Percentiles rank a stretch among this genome's conserved stretches.
These are phyloP conservation scores for Populus deltoides DNA, from an alignment of 345 rosid species.

Conservation along the genomic window DNA sequence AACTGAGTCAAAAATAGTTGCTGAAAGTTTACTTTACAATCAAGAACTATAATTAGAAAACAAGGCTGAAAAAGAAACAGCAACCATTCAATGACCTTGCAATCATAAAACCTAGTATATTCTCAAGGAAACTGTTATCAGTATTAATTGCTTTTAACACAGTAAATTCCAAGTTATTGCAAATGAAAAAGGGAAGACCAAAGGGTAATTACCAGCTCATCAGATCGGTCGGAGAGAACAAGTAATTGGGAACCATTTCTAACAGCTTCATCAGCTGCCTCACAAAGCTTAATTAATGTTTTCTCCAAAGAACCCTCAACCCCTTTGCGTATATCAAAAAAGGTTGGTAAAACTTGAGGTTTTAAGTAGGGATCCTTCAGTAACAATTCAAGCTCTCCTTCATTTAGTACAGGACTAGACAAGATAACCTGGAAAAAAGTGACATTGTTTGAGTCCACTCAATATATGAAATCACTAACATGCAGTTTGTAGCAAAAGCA, in stretches of 20 bases:
- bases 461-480: slow-evolving; percentile 2
- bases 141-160: neutral
- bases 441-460: slow-evolving; percentile 7
- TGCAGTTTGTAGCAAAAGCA: neutral
- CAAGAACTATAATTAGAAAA: neutral
- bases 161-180: neutral
- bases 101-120: neutral
- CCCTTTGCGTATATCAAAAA: slow-evolving; percentile 89
- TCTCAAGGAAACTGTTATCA: neutral
- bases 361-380: slow-evolving; percentile 64
- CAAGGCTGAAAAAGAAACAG: neutral
- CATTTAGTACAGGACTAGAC: slow-evolving; percentile 83
- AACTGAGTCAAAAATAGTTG: neutral
- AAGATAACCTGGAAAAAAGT: slow-evolving; percentile 58
- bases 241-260: slow-evolving; percentile 91
- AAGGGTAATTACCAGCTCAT: slow-evolving; percentile 53
- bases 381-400: slow-evolving; percentile 81
- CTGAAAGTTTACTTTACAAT: neutral
- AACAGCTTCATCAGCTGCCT: slow-evolving; percentile 98
- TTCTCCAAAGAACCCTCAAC: slow-evolving; percentile 86
- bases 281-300: slow-evolving; percentile 69
- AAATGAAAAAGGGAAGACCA: neutral
- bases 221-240: slow-evolving; percentile 82
- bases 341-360: slow-evolving; percentile 62
- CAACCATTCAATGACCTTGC: neutral